A percentile compares a stretch with the other conserved stretches of the same genome.
Evolutionary conservation across 2,329 filamentous ascomycete species (phyloP).

Genomic region (Colletotrichum eleusines): DNA sequence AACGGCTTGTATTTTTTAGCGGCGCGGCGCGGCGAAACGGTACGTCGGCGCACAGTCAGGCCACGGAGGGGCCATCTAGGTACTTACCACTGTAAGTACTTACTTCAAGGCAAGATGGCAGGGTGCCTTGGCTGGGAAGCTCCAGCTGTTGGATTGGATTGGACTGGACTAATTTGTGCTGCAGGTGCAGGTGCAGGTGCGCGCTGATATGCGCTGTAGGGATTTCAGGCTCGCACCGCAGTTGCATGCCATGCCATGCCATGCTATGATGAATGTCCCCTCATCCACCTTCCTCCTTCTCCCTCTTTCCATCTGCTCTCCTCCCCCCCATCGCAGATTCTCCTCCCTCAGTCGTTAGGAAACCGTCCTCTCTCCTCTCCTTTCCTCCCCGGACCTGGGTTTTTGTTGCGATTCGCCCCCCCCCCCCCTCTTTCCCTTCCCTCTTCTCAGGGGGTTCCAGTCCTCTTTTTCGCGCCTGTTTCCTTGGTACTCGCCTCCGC

Average conservation of each 20-base stretch:
- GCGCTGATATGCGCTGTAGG: constrained; percentile 1
- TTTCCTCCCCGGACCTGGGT: constrained; percentile 35
- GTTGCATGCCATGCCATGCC: constrained; percentile 38
- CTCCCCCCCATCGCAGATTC: constrained; percentile 41
- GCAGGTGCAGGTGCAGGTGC: constrained; percentile 8
- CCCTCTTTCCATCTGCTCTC: constrained; percentile 44
- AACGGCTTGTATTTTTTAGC: constrained; percentile 10
- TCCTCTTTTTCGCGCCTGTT: constrained; percentile 43
- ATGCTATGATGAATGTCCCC: constrained; percentile 42
- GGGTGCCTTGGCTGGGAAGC: constrained; percentile 1
- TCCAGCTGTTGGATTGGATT: constrained; percentile 9
- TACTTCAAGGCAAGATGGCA: constrained; percentile 7
- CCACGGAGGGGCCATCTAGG: too few species aligned
- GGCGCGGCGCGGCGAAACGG: background rate
- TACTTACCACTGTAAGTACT: constrained; percentile 3
- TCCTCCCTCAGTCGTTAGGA: constrained; percentile 26
- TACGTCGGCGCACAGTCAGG: background rate
- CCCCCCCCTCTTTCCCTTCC: background rate
- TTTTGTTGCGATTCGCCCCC: constrained; percentile 37
- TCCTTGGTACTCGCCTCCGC: constrained; percentile 40
- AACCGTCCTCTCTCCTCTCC: constrained; percentile 23
- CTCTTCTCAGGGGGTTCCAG: constrained; percentile 34
- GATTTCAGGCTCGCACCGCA: constrained; percentile 8
- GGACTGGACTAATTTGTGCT: background rate
- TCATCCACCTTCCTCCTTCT: constrained; percentile 44